Evolutionary conservation across 441 rosid species (phyloP), one percentile per base, ranked within the genome.

Genomic region (Euphorbia corollata): DNA sequence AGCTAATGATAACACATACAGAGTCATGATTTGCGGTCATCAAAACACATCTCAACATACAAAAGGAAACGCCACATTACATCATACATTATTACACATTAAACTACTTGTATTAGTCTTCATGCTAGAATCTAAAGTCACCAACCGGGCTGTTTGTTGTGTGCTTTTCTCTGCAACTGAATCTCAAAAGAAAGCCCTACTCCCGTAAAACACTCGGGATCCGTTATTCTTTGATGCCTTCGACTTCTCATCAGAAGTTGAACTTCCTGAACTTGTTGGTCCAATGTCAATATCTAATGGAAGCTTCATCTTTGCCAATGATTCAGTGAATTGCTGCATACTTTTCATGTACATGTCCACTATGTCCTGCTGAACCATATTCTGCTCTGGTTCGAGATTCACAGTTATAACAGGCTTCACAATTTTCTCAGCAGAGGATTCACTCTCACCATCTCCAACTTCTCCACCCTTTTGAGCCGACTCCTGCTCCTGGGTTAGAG

Each of bases 331-430:
- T 57, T 90, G 97, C 10, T 92, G 93, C 97, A 92, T 86, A 63
- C 97, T 92, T 68, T 85, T 92, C 97, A 86, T 92, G 81, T 92
- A 92, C 92, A 92, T 88, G 68, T 90, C 98, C 27, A 89, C 94
- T 63, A 89, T 84, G 32, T 94, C 99, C 80, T 94, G 97, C 83
- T 94, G 97, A 70, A 86, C 91, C 73, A 88, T 74, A 64, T 83
- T 89, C 68, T 83, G 75, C 80, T 94, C 97, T 27, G 84, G 85
- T 80, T 86, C 99, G 30, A 89, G 59, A 68, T 80, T 85, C 55
- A 85, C 80, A 8, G 73, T 32, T 27, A 87, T 68, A 18, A 73
- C 68, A 23, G 96, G 92, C 68, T 84, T 88, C 18, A 64, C 66
- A 39, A 41, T 24, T 63, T 79, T 74, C 70, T 80, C 83, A n/a